Evolutionary conservation across 176 grass and related monocot species (phyloP).

Genomic region (Raddia distichophylla): DNA sequence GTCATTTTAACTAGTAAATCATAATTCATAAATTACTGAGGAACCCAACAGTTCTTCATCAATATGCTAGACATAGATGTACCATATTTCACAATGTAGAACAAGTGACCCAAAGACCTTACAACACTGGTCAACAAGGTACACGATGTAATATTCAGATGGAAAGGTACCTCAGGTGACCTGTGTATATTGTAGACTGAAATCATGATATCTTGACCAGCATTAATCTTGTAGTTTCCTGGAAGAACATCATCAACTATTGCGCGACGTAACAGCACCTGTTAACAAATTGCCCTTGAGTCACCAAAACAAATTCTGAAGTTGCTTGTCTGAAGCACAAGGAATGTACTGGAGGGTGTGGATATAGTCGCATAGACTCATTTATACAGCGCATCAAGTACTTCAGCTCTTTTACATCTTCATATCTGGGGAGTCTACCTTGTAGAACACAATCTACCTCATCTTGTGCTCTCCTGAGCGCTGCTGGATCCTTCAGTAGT

Average conservation of each 20-base stretch:
- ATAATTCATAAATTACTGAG: constrained; percentile 3
- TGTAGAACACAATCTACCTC: constrained; percentile 90
- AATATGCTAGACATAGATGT: constrained; percentile 26
- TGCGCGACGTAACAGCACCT: constrained; percentile 90
- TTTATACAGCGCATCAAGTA: constrained; percentile 99
- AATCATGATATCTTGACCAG: constrained; percentile 98
- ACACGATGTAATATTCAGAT: constrained; percentile 37
- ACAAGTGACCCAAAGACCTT: background rate
- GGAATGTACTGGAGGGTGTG: constrained; percentile 86
- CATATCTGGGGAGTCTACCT: constrained; percentile 96
- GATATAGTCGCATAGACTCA: constrained; percentile 98
- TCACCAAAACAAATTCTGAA: constrained; percentile 31
- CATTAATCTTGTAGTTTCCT: constrained; percentile 84
- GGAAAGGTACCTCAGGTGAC: constrained; percentile 71
- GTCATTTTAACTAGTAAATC: background rate
- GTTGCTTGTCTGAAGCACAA: constrained; percentile 43
- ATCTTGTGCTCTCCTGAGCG: constrained; percentile 75
- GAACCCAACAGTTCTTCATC: constrained; percentile 4
- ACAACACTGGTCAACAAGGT: background rate
- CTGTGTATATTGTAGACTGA: constrained; percentile 98
- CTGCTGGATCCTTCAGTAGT: constrained; percentile 74
- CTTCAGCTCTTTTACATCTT: constrained; percentile 96
- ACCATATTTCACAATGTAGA: constrained; percentile 18
- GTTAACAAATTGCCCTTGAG: constrained; percentile 44
- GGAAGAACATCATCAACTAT: constrained; percentile 90